Base-by-base conservation (phyloP, 306 rosid genomes). In the Canavalia gladiata region DNA sequence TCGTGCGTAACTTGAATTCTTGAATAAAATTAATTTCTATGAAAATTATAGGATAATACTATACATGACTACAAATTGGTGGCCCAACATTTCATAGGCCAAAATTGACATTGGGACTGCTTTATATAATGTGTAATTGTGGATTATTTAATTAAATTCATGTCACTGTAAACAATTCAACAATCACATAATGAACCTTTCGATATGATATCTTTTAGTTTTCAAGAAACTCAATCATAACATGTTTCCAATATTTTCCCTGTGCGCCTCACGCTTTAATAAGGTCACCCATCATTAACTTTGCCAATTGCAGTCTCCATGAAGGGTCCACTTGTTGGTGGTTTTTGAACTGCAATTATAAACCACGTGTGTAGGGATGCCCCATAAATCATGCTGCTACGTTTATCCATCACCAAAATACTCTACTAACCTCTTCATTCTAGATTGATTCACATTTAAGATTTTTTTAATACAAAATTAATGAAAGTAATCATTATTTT, bases 141-240 rank as follows among this genome's bases (percentile, higher is more conserved):
- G 66, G 9, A 13, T 5, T 18, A 5, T 3, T 45, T 55, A 25
- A 35, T 3, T 8, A 50, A 60, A 33, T 72, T 63, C n/a, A 30
- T 59, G 80, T 54, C 35, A 49, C 51, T 72, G 42, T n/a, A 34
- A 76, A 74, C 55, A 67, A 58, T 79, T 84, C 73, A 79, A 59
- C 33, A 11, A 74, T 79, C 41, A 66, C 66, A 73, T 78, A 72
- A 73, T 78, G 72, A 72, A 56, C 9, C 25, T 72, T 55, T 72
- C 6, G 74, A 76, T n/a, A 55, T 79, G 58, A 31, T 72, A 54
- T 72, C 80, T 56, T 57, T 39, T 11, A 68, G 78, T 74, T 79
- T 84, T 84, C 87, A 84, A 79, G 65, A 25, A 74, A 79, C 56
- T 50, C 41, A 59, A 84, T 84, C 46, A 84, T 84, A 68, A 13